Percentiles rank a stretch among this genome's conserved stretches.
phyloP scores from a whole-genome alignment of 805 yeast genomes.

The Ogataea ganodermae region DNA sequence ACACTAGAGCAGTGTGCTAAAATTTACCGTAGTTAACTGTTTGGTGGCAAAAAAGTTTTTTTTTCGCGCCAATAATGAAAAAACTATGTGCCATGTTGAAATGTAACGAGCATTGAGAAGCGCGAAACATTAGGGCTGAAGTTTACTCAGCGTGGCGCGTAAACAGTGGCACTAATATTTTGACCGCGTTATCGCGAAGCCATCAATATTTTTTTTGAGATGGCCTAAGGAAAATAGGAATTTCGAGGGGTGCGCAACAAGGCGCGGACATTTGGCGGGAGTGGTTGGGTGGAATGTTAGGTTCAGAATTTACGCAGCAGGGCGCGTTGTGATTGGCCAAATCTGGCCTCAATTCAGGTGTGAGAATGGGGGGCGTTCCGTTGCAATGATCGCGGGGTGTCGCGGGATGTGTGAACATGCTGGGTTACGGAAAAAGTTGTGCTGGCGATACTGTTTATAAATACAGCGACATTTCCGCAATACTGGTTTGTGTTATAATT shows the following conservation, averaged over 20 bases:
- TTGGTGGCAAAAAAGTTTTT: conserved; percentile 7
- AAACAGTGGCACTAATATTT: conserved; percentile 11
- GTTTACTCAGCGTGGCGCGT: conserved; percentile 17
- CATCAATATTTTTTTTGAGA: neutral
- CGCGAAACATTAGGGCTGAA: conserved; percentile 2
- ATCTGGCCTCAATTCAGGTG: neutral
- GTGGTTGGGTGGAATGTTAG: neutral
- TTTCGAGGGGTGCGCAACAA: conserved; percentile 5
- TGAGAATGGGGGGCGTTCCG: neutral
- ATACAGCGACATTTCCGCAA: conserved; percentile 7
- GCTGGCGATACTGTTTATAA: conserved; percentile 5
- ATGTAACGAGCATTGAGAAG: neutral
- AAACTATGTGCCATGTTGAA: conserved; percentile 11
- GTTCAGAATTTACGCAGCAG: conserved; percentile 5
- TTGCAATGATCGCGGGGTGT: neutral
- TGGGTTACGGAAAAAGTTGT: neutral
- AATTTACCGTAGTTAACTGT: conserved; percentile 5
- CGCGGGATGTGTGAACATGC: conserved; percentile 7
- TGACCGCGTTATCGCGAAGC: conserved; percentile 10
- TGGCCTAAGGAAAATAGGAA: conserved; percentile 4
- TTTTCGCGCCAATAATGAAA: neutral
- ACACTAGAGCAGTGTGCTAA: conserved; percentile 1
- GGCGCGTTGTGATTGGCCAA: conserved; percentile 7
- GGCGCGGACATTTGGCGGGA: conserved; percentile 8
- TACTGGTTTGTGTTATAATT: neutral